These are phyloP conservation scores for Arabidopsis lyrata DNA, from an alignment of 441 rosid genomes.

Conservation along the genomic window DNA sequence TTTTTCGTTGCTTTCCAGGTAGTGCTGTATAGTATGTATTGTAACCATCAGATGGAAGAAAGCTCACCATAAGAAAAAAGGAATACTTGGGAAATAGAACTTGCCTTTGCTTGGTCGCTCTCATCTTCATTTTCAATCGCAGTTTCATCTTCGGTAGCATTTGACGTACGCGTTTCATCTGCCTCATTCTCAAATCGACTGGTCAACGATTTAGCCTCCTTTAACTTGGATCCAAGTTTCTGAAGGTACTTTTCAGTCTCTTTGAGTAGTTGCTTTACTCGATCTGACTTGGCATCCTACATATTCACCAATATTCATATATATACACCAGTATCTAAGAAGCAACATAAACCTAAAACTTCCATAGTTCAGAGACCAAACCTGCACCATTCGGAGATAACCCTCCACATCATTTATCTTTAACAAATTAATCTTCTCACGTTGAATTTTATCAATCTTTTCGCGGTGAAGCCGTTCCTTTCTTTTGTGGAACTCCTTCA, in stretches of 20 bases:
- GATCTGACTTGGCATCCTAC: constrained; percentile 97
- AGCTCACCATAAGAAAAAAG: constrained; percentile 23
- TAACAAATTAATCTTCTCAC: constrained; percentile 93
- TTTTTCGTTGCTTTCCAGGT: constrained; percentile 95
- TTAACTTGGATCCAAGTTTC: constrained; percentile 90
- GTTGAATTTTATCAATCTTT: constrained; percentile 95
- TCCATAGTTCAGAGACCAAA: constrained; percentile 48
- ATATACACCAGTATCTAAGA: constrained; percentile 24
- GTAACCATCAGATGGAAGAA: constrained; percentile 25
- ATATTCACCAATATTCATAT: constrained; percentile 35
- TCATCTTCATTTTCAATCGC: constrained; percentile 88
- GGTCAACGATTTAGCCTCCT: constrained; percentile 70
- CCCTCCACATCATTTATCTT: constrained; percentile 99
- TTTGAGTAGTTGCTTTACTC: constrained; percentile 89
- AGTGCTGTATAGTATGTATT: constrained; percentile 69
- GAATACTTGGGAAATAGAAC: constrained; percentile 33
- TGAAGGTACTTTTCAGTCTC: constrained; percentile 97
- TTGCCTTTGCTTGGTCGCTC: constrained; percentile 91
- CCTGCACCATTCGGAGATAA: constrained; percentile 98
- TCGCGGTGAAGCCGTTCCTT: constrained; percentile 95
- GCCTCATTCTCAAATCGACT: constrained; percentile 70
- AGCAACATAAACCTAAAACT: constrained; percentile 18
- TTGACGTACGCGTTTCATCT: constrained; percentile 59
- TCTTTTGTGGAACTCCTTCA: constrained; percentile 91
- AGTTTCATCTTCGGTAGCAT: constrained; percentile 63